phyloP scores from a whole-genome alignment of 2,329 filamentous ascomycete genomes.

The Aspergillus vadensis region DNA sequence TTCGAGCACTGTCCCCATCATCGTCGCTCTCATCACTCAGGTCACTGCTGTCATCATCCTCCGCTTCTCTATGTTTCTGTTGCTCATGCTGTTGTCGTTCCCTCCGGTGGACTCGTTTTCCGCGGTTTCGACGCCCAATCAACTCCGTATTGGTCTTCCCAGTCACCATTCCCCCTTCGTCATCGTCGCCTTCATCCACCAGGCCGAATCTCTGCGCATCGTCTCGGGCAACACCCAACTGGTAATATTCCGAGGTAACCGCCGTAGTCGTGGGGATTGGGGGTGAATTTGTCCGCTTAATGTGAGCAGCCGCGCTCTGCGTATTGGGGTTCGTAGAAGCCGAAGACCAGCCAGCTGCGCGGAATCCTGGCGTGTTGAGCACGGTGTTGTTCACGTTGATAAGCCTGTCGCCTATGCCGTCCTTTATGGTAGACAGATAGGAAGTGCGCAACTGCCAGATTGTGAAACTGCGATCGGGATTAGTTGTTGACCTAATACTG shows the following conservation, averaged over 20 bases:
- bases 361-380: conserved; percentile 65
- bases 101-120: conserved; percentile 35
- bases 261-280: conserved; percentile 63
- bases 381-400: conserved; percentile 66
- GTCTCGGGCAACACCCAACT: conserved; percentile 44
- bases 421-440: conserved; percentile 65
- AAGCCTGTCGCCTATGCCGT: conserved; percentile 66
- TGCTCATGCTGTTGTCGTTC: conserved; percentile 51
- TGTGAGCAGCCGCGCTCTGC: conserved; percentile 52
- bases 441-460: conserved; percentile 67
- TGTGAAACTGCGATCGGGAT: conserved; percentile 54
- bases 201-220: conserved; percentile 25
- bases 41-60: conserved; percentile 68
- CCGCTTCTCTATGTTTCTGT: conserved; percentile 56
- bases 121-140: conserved; percentile 49
- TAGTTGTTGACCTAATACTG: conserved; percentile 11
- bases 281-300: conserved; percentile 66
- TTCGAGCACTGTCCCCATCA: conserved; percentile 51
- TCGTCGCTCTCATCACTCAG: conserved; percentile 68
- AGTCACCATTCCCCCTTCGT: conserved; percentile 65
- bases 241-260: conserved; percentile 64
- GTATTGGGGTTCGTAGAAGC: conserved; percentile 36
- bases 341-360: conserved; percentile 63
- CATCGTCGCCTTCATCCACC: conserved; percentile 58
- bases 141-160: conserved; percentile 59